phyloP scores from a whole-genome alignment of 116 monocot genomes.

The Dioscorea cayenensis region DNA sequence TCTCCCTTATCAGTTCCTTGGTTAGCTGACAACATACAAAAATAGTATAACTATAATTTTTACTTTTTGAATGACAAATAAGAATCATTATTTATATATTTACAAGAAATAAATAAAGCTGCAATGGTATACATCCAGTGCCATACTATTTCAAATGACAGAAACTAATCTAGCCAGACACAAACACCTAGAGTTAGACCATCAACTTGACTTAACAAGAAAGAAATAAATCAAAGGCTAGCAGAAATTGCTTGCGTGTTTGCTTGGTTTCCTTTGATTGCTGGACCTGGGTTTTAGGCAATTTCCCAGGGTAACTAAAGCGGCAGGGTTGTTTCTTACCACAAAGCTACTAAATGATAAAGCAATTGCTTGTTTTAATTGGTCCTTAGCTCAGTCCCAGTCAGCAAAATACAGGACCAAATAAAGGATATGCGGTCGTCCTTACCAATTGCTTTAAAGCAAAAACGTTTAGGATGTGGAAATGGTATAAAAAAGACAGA shows the following conservation, averaged over 20 bases:
- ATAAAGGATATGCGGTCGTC: too few relatives aligned
- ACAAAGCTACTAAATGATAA: not conserved
- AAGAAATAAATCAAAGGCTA: not conserved
- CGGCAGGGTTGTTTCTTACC: not conserved
- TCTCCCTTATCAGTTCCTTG: conserved; percentile 75
- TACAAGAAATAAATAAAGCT: not conserved
- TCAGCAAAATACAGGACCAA: too few relatives aligned
- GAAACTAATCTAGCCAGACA: not conserved
- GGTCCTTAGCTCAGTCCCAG: too few relatives aligned
- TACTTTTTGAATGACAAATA: not conserved
- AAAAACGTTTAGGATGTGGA: not conserved
- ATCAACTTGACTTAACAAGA: not conserved
- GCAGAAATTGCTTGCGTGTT: not conserved
- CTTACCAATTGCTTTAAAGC: too few relatives aligned
- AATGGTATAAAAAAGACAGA: not conserved
- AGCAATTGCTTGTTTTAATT: too few relatives aligned
- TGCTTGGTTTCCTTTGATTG: not conserved
- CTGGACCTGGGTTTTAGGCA: not conserved
- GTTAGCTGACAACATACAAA: conserved; percentile 39
- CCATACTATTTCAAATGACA: not conserved
- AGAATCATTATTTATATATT: not conserved
- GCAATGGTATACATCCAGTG: not conserved
- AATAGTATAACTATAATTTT: not conserved
- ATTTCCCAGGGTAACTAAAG: not conserved
- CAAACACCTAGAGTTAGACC: not conserved